Evolutionary conservation across 192 early-diverging fungal genomes (phyloP), one percentile per base, ranked within the genome.

Genomic region (Kickxella alabastrina): DNA sequence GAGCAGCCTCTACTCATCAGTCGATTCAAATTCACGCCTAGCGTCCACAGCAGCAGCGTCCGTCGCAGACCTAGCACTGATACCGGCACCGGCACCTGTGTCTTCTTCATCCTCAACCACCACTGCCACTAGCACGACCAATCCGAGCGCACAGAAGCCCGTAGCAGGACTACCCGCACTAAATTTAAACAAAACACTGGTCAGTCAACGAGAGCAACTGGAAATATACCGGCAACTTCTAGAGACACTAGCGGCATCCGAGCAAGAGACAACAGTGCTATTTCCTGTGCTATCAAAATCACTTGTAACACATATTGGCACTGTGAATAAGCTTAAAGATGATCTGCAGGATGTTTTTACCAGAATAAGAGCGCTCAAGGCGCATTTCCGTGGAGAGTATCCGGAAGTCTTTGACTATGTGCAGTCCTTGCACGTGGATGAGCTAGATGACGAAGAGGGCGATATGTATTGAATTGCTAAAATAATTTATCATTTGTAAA

Each of bases 321-420:
- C 61, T 3, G 24, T 72, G 3, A 44, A 41, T 9, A 52, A 47
- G 27, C 56, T 72, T 10, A 72, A 72, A 31, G 68, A 60, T 9
- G 68, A 72, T 34, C 27, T 72, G 49, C 68, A 72, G 27, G 48
- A 56, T 38, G 35, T 72, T 27, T 72, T 72, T 55, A 56, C 51
- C 9, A 52, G 68, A 31, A 72, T 72, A 24, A 23, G 61, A 6
- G 57, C 56, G 9, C 43, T 72, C 3, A 72, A 72, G 46, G 28
- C 34, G 3, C 68, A 63, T 32, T 72, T 72, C 32, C 56, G 51
- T 10, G 21, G 24, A 7, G 51, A 72, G 45, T 60, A 72, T 14
- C 57, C 68, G 7, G 57, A 65, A 18, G 29, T 58, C 9, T 72
- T 65, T 25, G 62, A 72, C 37, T 72, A 72, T 52, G 68, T 72